A percentile compares a stretch with the other conserved stretches of the same genome.
These are phyloP conservation scores for Lepidium sativum DNA, from an alignment of 345 rosid genomes.

Conservation along the genomic window DNA sequence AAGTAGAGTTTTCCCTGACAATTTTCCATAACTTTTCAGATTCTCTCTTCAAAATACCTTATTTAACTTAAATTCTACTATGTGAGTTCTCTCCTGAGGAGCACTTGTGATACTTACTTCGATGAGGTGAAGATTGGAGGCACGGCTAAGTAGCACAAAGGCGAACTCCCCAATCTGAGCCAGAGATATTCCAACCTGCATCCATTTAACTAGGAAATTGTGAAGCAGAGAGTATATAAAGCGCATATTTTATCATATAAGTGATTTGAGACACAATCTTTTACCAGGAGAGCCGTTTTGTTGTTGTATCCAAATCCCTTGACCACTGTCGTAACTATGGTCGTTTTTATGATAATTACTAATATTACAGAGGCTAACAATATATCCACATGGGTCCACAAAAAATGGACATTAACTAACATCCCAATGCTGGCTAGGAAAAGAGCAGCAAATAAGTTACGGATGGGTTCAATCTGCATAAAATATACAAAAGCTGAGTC, in stretches of 20 bases:
- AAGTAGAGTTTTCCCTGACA: slow-evolving; percentile 67
- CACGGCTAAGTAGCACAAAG: slow-evolving; percentile 84
- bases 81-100: background rate
- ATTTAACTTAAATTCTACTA: background rate
- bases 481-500: background rate
- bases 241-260: background rate
- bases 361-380: slow-evolving; percentile 75
- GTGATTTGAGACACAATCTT: background rate
- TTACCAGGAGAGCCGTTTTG: slow-evolving; percentile 72
- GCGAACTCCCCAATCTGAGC: slow-evolving; percentile 93
- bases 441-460: slow-evolving; percentile 85
- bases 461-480: slow-evolving; percentile 77
- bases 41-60: background rate
- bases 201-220: background rate
- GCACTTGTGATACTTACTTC: slow-evolving; percentile 44
- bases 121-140: slow-evolving; percentile 83
- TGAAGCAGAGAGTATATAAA: background rate
- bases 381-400: slow-evolving; percentile 87
- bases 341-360: slow-evolving; percentile 65
- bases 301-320: slow-evolving; percentile 84
- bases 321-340: slow-evolving; percentile 53
- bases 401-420: slow-evolving; percentile 74
- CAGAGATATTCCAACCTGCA: slow-evolving; percentile 44
- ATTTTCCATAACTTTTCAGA: background rate
- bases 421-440: slow-evolving; percentile 92